A percentile compares a stretch with the other conserved stretches of the same genome.
These are phyloP conservation scores for Xerocomellus chrysenteron DNA, from an alignment of 768 basidiomycete genomes.

Conservation along the genomic window DNA sequence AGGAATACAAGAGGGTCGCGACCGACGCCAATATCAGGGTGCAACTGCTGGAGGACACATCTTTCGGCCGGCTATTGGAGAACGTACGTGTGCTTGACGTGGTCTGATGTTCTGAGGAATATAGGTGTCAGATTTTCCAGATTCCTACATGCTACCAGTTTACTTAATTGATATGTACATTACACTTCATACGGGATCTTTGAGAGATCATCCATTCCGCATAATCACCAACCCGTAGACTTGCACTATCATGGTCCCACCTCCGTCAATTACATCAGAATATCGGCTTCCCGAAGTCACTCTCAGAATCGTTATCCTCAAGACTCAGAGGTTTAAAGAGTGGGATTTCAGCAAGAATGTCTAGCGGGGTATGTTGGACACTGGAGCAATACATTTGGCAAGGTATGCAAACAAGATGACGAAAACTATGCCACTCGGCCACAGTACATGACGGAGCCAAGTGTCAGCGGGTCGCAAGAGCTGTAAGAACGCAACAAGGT, in stretches of 20 bases:
- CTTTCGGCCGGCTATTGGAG: background rate
- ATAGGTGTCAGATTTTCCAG: too few species aligned
- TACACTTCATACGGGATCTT: too few species aligned
- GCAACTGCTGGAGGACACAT: background rate
- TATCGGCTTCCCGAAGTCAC: too few species aligned
- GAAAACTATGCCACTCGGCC: background rate
- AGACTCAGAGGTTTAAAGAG: too few species aligned
- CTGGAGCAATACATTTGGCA: background rate
- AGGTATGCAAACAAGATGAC: background rate
- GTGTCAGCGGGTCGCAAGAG: background rate
- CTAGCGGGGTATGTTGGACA: background rate
- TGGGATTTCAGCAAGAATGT: background rate
- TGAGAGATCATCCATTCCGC: too few species aligned
- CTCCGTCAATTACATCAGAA: too few species aligned
- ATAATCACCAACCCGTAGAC: too few species aligned
- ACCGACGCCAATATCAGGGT: background rate
- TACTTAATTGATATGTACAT: too few species aligned
- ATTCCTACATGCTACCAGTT: too few species aligned
- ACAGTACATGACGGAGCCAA: background rate
- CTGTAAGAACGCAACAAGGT: slow-evolving; percentile 40
- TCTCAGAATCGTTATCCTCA: too few species aligned
- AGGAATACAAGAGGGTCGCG: background rate
- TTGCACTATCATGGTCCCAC: too few species aligned
- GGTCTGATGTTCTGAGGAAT: background rate
- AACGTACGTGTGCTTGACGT: background rate